These are phyloP conservation scores for Neotropicomus parvogracilis DNA, from an alignment of 1,284 basidiomycete genomes.

Conservation along the genomic window DNA sequence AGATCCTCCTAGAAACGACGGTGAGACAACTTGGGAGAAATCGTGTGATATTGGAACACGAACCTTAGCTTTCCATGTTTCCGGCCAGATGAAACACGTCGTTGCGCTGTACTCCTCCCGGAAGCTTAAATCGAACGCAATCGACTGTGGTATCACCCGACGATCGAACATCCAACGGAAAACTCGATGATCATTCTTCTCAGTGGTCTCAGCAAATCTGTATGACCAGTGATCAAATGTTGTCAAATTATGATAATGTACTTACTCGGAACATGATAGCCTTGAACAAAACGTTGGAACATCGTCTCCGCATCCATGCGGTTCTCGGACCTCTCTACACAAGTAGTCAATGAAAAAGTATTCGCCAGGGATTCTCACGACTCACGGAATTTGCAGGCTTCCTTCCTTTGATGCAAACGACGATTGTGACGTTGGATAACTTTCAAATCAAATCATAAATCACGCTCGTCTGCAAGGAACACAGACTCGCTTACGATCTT, in stretches of 20 bases:
- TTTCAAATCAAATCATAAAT: not conserved
- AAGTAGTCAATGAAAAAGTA: not conserved
- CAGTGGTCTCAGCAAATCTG: conserved; percentile 5
- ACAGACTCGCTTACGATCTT: not conserved
- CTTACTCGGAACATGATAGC: conserved; percentile 4
- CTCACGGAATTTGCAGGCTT: not conserved
- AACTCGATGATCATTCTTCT: conserved; percentile 1
- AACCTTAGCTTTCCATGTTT: not conserved
- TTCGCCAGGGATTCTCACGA: not conserved
- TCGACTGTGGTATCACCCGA: not conserved
- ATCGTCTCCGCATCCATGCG: not conserved
- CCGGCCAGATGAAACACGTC: conserved; percentile 8
- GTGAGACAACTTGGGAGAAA: not conserved
- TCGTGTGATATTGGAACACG: not conserved
- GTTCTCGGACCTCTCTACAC: not conserved
- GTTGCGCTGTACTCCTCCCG: conserved; percentile 4
- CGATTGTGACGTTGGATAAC: not conserved
- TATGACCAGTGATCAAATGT: not conserved
- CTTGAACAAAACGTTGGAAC: not conserved
- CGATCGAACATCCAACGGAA: conserved; percentile 12
- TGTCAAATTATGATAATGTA: not conserved
- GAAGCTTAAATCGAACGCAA: conserved; percentile 1
- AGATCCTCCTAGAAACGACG: not conserved
- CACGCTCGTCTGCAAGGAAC: not conserved
- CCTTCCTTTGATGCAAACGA: not conserved